A percentile compares a stretch with the other conserved stretches of the same genome.
These are phyloP conservation scores for Sugiyamaella boreocaroliniensis DNA, from an alignment of 805 yeast species.

Conservation along the genomic window DNA sequence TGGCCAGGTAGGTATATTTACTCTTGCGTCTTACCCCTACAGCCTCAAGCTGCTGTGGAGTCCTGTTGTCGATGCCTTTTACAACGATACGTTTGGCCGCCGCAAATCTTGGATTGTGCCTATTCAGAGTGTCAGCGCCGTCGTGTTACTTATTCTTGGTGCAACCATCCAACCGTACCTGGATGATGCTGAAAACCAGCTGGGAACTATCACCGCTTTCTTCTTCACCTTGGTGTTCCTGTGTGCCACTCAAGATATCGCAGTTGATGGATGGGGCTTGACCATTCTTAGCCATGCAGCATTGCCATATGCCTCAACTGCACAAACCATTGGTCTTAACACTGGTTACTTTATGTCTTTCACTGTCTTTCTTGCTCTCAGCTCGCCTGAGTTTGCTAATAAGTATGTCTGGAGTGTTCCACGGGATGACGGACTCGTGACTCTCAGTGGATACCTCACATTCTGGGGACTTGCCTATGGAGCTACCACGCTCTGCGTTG, in stretches of 20 bases:
- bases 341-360: constrained; percentile 88
- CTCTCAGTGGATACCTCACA: constrained; percentile 66
- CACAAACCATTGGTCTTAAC: constrained; percentile 92
- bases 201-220: constrained; percentile 53
- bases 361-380: constrained; percentile 84
- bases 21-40: constrained; percentile 92
- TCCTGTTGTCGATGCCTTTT: constrained; percentile 89
- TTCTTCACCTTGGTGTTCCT: constrained; percentile 76
- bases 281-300: constrained; percentile 74
- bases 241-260: constrained; percentile 97
- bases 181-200: constrained; percentile 41
- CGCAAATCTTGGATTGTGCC: constrained; percentile 94
- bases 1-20: constrained; percentile 84
- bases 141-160: constrained; percentile 63
- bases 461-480: constrained; percentile 74
- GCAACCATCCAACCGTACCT: constrained; percentile 41
- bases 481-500: constrained; percentile 55
- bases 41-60: constrained; percentile 91
- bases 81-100: constrained; percentile 61
- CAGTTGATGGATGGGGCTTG: constrained; percentile 98
- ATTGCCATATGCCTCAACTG: constrained; percentile 89
- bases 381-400: constrained; percentile 89
- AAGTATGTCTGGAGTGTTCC: constrained; percentile 66
- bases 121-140: constrained; percentile 73
- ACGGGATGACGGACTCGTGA: constrained; percentile 54